Evolutionary conservation across 441 rosid species (phyloP).

Genomic region (Raphanus hybrid): DNA sequence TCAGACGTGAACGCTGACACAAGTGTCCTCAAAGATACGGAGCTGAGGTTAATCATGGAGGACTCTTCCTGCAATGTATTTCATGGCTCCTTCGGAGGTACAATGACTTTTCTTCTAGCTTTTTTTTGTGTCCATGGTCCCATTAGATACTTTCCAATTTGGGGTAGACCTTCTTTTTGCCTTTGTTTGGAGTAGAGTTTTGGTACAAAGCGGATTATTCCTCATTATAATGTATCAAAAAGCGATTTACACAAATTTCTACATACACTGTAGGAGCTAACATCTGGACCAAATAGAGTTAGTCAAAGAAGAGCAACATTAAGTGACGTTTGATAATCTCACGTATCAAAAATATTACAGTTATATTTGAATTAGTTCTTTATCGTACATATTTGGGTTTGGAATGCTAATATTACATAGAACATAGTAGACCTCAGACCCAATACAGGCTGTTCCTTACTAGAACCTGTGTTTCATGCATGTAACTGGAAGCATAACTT

Average conservation of each 20-base stretch:
- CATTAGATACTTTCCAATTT: neutral
- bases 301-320: neutral
- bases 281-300: neutral
- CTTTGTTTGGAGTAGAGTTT: constrained; percentile 8
- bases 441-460: neutral
- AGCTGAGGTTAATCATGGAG: constrained; percentile 50
- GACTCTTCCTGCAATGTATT: constrained; percentile 72
- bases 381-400: neutral
- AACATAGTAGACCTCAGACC: neutral
- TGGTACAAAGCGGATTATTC: neutral
- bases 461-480: neutral
- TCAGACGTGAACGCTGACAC: constrained; percentile 65
- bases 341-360: neutral
- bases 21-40: constrained; percentile 60
- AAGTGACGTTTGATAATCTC: neutral
- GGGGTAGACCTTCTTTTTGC: neutral
- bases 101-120: constrained; percentile 2
- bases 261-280: neutral
- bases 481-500: neutral
- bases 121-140: constrained; percentile 11
- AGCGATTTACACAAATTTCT: neutral
- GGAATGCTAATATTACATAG: constrained; percentile 3
- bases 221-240: neutral
- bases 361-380: constrained; percentile 17
- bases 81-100: constrained; percentile 75